These are phyloP conservation scores for Fusarium pseudograminearum DNA, from an alignment of 2,329 filamentous ascomycete species.

Conservation along the genomic window DNA sequence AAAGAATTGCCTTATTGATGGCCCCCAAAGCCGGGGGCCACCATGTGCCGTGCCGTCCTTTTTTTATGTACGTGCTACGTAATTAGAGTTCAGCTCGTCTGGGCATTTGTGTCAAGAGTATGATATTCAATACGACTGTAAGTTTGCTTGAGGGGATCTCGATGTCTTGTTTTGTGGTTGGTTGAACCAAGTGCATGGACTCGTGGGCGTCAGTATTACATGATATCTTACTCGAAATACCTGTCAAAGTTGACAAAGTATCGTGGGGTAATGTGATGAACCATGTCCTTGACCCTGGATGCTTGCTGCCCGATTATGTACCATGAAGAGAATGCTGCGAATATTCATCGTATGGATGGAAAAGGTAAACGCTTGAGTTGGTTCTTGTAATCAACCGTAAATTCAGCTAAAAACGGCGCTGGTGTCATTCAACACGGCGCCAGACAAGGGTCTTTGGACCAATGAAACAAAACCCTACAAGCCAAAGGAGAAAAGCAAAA, in stretches of 20 bases:
- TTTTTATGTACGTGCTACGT: neutral
- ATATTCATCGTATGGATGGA: neutral
- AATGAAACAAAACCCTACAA: slow-evolving; percentile 9
- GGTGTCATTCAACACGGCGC: slow-evolving; percentile 14
- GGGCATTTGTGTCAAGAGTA: neutral
- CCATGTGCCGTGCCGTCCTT: slow-evolving; percentile 1
- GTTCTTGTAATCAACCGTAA: neutral
- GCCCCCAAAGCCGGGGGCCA: slow-evolving; percentile 12
- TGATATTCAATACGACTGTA: neutral
- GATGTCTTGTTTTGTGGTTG: neutral
- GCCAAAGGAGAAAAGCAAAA: slow-evolving; percentile 1
- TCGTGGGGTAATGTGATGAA: neutral
- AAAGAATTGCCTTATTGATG: slow-evolving; percentile 1
- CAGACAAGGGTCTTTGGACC: slow-evolving; percentile 10
- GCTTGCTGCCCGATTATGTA: neutral
- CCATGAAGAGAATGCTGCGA: neutral
- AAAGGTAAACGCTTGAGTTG: neutral
- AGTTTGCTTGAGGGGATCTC: neutral
- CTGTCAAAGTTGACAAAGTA: neutral
- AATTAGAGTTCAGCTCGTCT: slow-evolving; percentile 5
- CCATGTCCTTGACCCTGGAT: neutral
- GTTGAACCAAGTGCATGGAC: slow-evolving; percentile 1
- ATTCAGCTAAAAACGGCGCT: neutral
- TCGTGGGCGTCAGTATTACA: neutral
- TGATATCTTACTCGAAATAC: neutral